Base-by-base conservation (phyloP, 2,329 filamentous ascomycete species). In the Triangularia setosa region DNA sequence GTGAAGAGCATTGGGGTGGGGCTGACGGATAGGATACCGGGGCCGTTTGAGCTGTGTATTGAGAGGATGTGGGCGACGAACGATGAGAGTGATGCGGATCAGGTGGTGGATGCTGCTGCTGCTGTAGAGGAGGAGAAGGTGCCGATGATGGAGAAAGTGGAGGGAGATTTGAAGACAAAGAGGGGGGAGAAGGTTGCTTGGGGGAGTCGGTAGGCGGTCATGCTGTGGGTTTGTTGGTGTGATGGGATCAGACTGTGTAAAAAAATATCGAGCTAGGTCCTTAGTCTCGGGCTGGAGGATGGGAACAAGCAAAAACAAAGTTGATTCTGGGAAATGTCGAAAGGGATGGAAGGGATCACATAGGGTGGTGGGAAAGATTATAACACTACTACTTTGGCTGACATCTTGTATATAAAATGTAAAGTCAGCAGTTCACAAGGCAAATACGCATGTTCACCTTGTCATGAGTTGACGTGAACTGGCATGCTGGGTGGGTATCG, bases 31-130 rank as follows among this genome's bases (percentile, higher is more conserved):
- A 85, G 95, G 16, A 84, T 96, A 40, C 90, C 92, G 6, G 95
- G 94, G 0, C 90, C 92, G 0, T 99, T 94, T 77, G 91, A 96
- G 76, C 80, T 99, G 44, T 90, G 87, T 66, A 89, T 99, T 61
- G 90, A 93, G 73, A 86, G 87, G 66, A 87, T 97, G 18, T 99
- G 94, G 92, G 93, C 94, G 0, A 97, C 93, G 0, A 97, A 97
- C 74, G 80, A 86, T 58, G 72, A 74, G 35, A 65, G 65, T 35
- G 79, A 80, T 65, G 78, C 71, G 5, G 75, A 76, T 35, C 71
- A 68, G 23, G 69, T 69, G 11, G 69, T 70, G 27, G 67, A 55
- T 54, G 18, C 54, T 64, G 3, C 60, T 52, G 73, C 73, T 53
- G 74, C 30, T 12, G 30, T 4, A 4, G 8, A 28, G 27, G 27